Conservation (phyloP, 2,329 filamentous ascomycete genomes). For the Monilinia fructicola region DNA sequence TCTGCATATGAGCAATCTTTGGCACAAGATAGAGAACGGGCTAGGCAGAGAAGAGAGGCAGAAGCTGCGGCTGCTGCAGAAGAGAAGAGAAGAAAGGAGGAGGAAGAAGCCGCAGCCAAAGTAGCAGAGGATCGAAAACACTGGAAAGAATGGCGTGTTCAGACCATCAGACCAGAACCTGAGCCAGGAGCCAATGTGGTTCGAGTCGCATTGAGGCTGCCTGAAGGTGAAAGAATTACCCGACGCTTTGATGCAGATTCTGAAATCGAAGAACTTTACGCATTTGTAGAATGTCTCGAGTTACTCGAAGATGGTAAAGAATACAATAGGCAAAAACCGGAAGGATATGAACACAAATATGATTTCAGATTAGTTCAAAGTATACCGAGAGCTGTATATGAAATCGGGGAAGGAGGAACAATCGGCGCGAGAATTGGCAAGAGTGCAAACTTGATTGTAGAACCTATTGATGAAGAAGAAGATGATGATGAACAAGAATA, state of each 20-base stretch:
- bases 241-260: constrained; percentile 70
- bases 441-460: constrained; percentile 87
- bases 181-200: constrained; percentile 64
- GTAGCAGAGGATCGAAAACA: constrained; percentile 54
- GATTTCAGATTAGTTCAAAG: constrained; percentile 81
- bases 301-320: constrained; percentile 49
- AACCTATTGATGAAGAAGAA: constrained; percentile 55
- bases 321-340: constrained; percentile 48
- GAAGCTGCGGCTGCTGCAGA: constrained; percentile 69
- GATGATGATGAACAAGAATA: constrained; percentile 28
- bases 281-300: constrained; percentile 90
- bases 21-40: constrained; percentile 82
- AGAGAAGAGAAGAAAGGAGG: constrained; percentile 58
- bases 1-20: constrained; percentile 90
- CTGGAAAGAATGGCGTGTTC: constrained; percentile 80
- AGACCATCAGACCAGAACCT: constrained; percentile 68
- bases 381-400: constrained; percentile 80
- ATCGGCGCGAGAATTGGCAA: constrained; percentile 74
- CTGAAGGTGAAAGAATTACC: constrained; percentile 66
- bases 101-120: constrained; percentile 57
- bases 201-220: constrained; percentile 67
- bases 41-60: constrained; percentile 72
- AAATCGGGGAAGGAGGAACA: constrained; percentile 63
- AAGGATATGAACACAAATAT: constrained; percentile 76
- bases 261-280: constrained; percentile 77